Evolutionary conservation across 2,329 filamentous ascomycete genomes (phyloP), one percentile per base, ranked within the genome.

Genomic region (Aspergillus aculeatus): DNA sequence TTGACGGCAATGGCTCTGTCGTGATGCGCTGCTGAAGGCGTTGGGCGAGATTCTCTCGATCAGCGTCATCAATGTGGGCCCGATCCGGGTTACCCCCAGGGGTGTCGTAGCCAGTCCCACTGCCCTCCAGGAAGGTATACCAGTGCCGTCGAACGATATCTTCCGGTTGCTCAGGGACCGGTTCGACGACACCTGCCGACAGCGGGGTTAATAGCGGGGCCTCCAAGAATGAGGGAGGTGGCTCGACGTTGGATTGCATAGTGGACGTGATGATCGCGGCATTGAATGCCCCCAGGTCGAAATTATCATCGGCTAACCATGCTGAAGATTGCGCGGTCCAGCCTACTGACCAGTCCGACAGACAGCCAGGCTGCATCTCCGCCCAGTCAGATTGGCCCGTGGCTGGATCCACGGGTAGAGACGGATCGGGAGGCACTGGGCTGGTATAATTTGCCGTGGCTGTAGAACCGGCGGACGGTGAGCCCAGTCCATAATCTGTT

Each of bases 1-100:
- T 65, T 4, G 61, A 66, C 16, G 64, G 64, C 12, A 66, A 52
- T 23, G 50, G 59, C 52, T 57, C 41, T 26, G 60, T 53, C 29
- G 62, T 62, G n/a, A 63, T 56, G 19, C 59, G 55, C 12, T 59
- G 62, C 38, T 66, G 60, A 19, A 67, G 63, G 11, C 56, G 47
- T 14, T 57, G 44, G 14, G 47, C 55, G 2, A 66, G 50, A 14
- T 58, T 61, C 19, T 66, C 57, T 31, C 64, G 60, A 21, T 66
- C 65, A 21, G 41, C n/a, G 11, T 66, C 65, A 35, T 67, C 60
- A 11, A 65, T 51, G 41, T 47, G 41, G 41, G 41, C 7, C 41
- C 41, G 6, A 47, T 47, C 41, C 41, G 41, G 41, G 41, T 47
- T 47, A 14, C 41, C 41, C 7, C 41, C 41, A 14, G 41, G 41